phyloP scores from a whole-genome alignment of 2,329 filamentous ascomycete genomes.

The Penicillium freii region DNA sequence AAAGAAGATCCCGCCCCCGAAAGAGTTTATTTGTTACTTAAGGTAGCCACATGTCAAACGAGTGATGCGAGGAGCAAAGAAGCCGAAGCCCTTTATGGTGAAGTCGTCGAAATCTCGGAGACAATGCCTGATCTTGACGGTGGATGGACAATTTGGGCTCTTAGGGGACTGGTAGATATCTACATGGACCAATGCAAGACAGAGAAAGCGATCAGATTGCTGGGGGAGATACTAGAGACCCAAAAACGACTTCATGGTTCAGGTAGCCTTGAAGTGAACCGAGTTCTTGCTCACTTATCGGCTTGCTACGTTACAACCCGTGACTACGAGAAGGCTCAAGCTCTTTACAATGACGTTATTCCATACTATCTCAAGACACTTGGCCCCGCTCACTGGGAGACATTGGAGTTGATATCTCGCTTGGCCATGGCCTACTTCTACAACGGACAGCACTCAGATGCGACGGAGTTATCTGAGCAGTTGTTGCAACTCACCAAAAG shows the following conservation, averaged over 20 bases:
- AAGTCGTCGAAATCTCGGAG: neutral
- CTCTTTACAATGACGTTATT: neutral
- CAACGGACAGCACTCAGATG: slow-evolving; percentile 2
- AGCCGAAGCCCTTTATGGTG: slow-evolving; percentile 1
- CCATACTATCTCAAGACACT: neutral
- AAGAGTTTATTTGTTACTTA: neutral
- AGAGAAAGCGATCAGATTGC: neutral
- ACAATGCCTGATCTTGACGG: neutral
- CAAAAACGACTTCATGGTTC: neutral
- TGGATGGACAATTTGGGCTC: neutral
- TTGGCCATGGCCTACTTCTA: neutral
- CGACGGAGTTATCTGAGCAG: neutral
- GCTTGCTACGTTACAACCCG: neutral
- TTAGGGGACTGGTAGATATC: neutral
- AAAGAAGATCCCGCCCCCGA: neutral
- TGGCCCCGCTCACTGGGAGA: neutral
- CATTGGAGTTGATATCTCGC: neutral
- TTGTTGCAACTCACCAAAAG: neutral
- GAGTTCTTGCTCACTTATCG: neutral
- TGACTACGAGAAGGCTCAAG: neutral
- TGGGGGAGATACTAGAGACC: neutral
- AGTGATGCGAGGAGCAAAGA: slow-evolving; percentile 21
- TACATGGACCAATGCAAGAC: neutral
- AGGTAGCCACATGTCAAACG: slow-evolving; percentile 9
- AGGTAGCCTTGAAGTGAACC: neutral